Evolutionary conservation across 768 basidiomycete genomes (phyloP).

Genomic region (Clitopilus passeckerianus): DNA sequence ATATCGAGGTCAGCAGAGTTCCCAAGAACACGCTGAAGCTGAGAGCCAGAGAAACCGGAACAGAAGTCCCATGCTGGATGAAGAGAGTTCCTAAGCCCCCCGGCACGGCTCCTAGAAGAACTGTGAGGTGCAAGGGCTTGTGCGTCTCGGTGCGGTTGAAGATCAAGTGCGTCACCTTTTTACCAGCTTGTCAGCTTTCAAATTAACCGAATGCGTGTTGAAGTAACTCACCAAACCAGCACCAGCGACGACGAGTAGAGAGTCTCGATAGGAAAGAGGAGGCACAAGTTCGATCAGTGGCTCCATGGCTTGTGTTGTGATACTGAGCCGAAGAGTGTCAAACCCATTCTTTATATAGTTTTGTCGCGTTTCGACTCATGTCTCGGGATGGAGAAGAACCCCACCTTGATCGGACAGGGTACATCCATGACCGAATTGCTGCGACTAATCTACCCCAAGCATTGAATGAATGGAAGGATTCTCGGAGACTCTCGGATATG

Average conservation of each 20-base stretch:
- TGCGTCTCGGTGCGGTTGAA: conserved; percentile 31
- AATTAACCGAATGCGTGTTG: too few species aligned
- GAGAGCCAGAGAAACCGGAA: neutral
- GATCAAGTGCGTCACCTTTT: conserved; percentile 21
- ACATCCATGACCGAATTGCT: too few species aligned
- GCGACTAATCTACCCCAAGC: too few species aligned
- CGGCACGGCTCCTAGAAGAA: conserved; percentile 23
- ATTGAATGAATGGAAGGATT: too few species aligned
- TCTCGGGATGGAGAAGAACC: neutral
- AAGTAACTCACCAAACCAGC: neutral
- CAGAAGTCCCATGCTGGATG: conserved; percentile 5
- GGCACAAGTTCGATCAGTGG: neutral
- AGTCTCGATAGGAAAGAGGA: neutral
- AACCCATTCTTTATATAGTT: neutral
- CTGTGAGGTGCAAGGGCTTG: conserved; percentile 16
- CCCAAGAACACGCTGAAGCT: neutral
- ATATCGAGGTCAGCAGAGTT: neutral
- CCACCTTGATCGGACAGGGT: neutral
- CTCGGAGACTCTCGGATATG: too few species aligned
- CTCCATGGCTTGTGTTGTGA: neutral
- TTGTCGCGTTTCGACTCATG: neutral
- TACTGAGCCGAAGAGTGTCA: neutral
- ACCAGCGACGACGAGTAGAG: neutral
- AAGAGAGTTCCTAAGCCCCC: conserved; percentile 16
- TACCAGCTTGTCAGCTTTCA: too few species aligned